Conservation (phyloP, 1,284 basidiomycete species). For the Malassezia caprae region DNA sequence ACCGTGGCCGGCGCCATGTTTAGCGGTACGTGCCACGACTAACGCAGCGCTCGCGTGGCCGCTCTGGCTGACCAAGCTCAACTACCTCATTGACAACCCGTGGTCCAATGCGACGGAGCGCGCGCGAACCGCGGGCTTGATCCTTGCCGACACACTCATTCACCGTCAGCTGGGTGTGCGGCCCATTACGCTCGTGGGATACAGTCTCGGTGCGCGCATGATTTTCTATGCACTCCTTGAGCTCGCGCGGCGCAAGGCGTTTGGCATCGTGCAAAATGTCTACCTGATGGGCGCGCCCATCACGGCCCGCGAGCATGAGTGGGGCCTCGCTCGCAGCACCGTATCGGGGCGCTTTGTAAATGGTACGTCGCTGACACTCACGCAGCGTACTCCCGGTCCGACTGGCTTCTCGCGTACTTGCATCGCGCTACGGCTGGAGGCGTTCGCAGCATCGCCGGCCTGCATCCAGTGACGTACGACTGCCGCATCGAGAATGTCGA, state of each 20-base stretch:
- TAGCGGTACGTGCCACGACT: slow-evolving; percentile 17
- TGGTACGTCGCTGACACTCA: slow-evolving; percentile 9
- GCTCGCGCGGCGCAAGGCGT: slow-evolving; percentile 39
- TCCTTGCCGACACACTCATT: slow-evolving; percentile 40
- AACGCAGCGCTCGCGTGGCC: slow-evolving; percentile 43
- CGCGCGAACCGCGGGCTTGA: slow-evolving; percentile 39
- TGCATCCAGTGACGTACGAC: slow-evolving; percentile 41
- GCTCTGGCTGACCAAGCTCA: slow-evolving; percentile 45
- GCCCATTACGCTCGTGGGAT: slow-evolving; percentile 45
- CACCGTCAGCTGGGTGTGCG: slow-evolving; percentile 46
- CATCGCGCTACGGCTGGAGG: slow-evolving; percentile 45
- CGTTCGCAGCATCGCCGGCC: slow-evolving; percentile 41
- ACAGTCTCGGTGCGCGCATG: slow-evolving; percentile 42
- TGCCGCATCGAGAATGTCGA: slow-evolving; percentile 47
- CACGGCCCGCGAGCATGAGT: slow-evolving; percentile 36
- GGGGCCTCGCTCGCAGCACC: slow-evolving; percentile 37
- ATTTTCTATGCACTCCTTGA: slow-evolving; percentile 45
- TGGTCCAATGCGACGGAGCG: slow-evolving; percentile 47
- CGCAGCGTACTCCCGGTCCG: slow-evolving; percentile 37
- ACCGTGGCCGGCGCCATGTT: slow-evolving; percentile 44
- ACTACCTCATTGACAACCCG: slow-evolving; percentile 47
- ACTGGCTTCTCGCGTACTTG: slow-evolving; percentile 47
- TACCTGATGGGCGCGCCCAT: slow-evolving; percentile 46
- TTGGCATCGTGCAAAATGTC: slow-evolving; percentile 46
- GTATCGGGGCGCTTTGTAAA: slow-evolving; percentile 46